Evolutionary conservation across 2,329 filamentous ascomycete genomes (phyloP), one percentile per base, ranked within the genome.

Genomic region (Phialophora expanda): DNA sequence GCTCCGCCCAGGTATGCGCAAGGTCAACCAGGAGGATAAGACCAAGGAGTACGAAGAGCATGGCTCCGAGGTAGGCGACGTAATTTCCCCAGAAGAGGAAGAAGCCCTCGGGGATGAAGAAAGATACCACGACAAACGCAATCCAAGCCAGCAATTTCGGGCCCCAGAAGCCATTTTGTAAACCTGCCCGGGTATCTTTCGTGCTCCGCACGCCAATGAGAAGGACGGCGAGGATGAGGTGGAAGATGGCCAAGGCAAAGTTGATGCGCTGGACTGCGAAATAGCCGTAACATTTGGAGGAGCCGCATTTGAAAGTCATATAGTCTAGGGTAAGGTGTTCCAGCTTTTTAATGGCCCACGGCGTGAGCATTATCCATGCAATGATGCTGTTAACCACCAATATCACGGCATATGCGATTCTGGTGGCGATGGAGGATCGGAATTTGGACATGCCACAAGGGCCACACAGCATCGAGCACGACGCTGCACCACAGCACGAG

Each of bases 121-220:
- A 99, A 28, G 93, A 96, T 65, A 96, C 77, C 66, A 97, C 91
- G 66, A 98, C 88, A 71, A 98, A 86, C 14, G 84, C 87, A 57
- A 97, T 76, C 95, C 95, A 99, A 60, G 89, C 87, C 66, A 97
- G 87, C 65, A 99, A 85, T 81, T 99, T 99, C 54, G 95, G 95
- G 1, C 93, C 95, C 95, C 95, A 99, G 79, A 92, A 99, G n/a
- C 94, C 95, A 80, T 99, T 99, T 76, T 99, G 95, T 61, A 99
- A 86, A 20, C 88, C 86, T 1, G 95, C 93, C 70, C 95, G 90
- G 53, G 90, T 90, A 76, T 96, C 91, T 78, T 91, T 95, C 26
- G 93, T 95, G 56, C 89, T 92, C 61, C 87, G 87, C 59, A 99
- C 93, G 59, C 95, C 95, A 62, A 98, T 84, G 53, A 99, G 85